phyloP scores from a whole-genome alignment of 768 basidiomycete species.

The Rhizopogon vulgaris region DNA sequence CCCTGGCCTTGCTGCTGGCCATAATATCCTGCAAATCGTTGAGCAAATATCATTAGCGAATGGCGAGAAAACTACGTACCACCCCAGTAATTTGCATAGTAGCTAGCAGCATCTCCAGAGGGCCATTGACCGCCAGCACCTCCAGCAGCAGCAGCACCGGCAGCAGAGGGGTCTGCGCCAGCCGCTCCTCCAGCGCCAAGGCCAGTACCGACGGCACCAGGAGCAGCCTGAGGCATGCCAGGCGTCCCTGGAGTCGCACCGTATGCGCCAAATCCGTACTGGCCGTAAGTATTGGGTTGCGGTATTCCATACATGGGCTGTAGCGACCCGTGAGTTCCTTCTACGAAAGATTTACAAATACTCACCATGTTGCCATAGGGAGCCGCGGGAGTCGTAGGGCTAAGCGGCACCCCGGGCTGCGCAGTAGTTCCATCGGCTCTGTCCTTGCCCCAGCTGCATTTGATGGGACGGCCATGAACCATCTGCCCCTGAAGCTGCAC shows the following conservation, averaged over 20 bases:
- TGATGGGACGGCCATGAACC: slow-evolving; percentile 96
- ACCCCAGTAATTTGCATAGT: slow-evolving; percentile 82
- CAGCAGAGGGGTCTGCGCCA: slow-evolving; percentile 47
- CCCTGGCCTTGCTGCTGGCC: slow-evolving; percentile 71
- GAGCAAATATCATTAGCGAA: background rate
- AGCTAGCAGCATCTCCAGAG: slow-evolving; percentile 62
- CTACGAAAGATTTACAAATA: slow-evolving; percentile 1
- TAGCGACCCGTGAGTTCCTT: slow-evolving; percentile 4
- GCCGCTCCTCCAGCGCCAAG: slow-evolving; percentile 53
- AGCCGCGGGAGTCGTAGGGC: slow-evolving; percentile 53
- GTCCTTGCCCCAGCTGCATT: slow-evolving; percentile 99
- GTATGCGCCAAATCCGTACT: slow-evolving; percentile 71
- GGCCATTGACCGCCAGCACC: slow-evolving; percentile 75
- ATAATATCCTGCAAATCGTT: slow-evolving; percentile 60
- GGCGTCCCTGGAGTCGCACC: slow-evolving; percentile 40
- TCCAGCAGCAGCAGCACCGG: slow-evolving; percentile 41
- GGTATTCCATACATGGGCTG: slow-evolving; percentile 91
- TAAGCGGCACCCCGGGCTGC: slow-evolving; percentile 43
- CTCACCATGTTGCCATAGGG: slow-evolving; percentile 78
- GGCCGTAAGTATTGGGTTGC: slow-evolving; percentile 70
- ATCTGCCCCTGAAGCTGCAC: slow-evolving; percentile 95
- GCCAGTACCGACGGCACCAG: slow-evolving; percentile 47
- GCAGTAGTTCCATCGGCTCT: slow-evolving; percentile 66
- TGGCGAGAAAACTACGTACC: slow-evolving; percentile 39
- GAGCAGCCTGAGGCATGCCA: slow-evolving; percentile 51